A percentile compares a stretch with the other conserved stretches of the same genome.
phyloP scores from a whole-genome alignment of 805 yeast genomes.

The Metschnikowia noctiluminum region DNA sequence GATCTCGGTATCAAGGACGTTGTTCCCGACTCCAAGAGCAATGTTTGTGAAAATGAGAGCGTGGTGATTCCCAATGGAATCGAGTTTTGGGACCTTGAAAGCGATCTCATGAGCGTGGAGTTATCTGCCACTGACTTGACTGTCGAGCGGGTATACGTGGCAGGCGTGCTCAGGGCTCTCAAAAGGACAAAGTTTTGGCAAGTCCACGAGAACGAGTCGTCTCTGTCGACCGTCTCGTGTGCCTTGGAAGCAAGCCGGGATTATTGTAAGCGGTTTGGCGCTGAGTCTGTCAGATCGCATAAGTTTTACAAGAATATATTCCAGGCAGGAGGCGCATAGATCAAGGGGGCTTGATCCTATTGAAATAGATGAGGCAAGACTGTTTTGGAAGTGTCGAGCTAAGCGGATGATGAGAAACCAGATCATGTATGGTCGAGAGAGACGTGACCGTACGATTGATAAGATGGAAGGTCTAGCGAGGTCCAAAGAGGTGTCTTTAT shows the following conservation, averaged over 20 bases:
- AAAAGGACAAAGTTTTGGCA: slow-evolving; percentile 1
- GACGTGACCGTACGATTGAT: too few relatives aligned
- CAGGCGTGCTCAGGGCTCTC: slow-evolving; percentile 21
- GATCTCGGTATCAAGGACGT: slow-evolving; percentile 28
- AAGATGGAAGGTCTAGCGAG: too few relatives aligned
- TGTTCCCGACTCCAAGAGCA: slow-evolving; percentile 25
- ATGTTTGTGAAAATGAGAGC: slow-evolving; percentile 31
- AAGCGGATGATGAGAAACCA: too few relatives aligned
- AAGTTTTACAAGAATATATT: too few relatives aligned
- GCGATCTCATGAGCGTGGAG: slow-evolving; percentile 31
- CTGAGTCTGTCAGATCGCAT: too few relatives aligned
- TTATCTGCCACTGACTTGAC: slow-evolving; percentile 36
- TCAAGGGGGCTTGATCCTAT: too few relatives aligned
- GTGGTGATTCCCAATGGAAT: slow-evolving; percentile 46
- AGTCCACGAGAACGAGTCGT: not conserved
- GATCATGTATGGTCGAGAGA: too few relatives aligned
- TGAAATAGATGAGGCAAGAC: too few relatives aligned
- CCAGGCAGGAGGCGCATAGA: too few relatives aligned
- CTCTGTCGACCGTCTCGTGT: not conserved
- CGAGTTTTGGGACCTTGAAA: slow-evolving; percentile 34
- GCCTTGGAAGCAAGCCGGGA: slow-evolving; percentile 2
- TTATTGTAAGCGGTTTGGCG: not conserved
- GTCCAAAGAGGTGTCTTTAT: too few relatives aligned
- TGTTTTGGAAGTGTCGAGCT: too few relatives aligned
- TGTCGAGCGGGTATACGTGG: slow-evolving; percentile 30